Base-by-base conservation (phyloP, 2,329 filamentous ascomycete species). In the Atkinsonella hypoxylon region DNA sequence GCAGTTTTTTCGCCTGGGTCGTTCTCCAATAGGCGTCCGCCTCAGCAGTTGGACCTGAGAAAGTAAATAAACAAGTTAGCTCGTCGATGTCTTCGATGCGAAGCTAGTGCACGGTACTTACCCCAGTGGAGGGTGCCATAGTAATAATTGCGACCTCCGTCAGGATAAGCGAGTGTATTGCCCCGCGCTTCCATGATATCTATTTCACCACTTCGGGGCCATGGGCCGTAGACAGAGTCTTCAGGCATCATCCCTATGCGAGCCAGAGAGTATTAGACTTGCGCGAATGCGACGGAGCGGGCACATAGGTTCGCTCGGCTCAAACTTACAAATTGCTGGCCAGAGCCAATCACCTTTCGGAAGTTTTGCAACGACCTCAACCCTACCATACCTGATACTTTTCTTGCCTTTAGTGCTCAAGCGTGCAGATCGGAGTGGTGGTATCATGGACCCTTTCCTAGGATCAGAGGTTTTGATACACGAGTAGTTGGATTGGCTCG, bases 281-380 rank as follows among this genome's bases (percentile, higher is more conserved):
- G 6, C 12, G 31, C 34, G 15, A 3, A 11, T 36, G 34, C 10
- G 34, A 36, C 34, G 34, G 34, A 26, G 46, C 9, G 36, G n/a
- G 15, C 5, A 15, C 26, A 5, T 13, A 9, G 2, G 18, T 8
- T 2, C 39, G 39, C 5, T 15, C 34, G 34, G 45, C 15, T 17
- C 20, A 15, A 17, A 50, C 54, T 54, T 49, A 57, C 67, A 69
- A 45, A 71, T 69, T 40, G 71, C 72, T 54, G 66, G 75, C 76
- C 75, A 78, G 22, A 79, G 60, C 76, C 76, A 79, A 58, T 78
- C 73, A 4, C 76, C 76, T 34, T 61, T 61, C 7, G 76, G 74
- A 56, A 79, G 59, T 53, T 74, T 72, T 17, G 76, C 76, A 3
- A 71, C 68, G 8, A 80, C 73, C 57, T 80, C 77, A 32, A 79